phyloP scores from a whole-genome alignment of 495 filamentous ascomycete species.

The Achaetomiella virescens region DNA sequence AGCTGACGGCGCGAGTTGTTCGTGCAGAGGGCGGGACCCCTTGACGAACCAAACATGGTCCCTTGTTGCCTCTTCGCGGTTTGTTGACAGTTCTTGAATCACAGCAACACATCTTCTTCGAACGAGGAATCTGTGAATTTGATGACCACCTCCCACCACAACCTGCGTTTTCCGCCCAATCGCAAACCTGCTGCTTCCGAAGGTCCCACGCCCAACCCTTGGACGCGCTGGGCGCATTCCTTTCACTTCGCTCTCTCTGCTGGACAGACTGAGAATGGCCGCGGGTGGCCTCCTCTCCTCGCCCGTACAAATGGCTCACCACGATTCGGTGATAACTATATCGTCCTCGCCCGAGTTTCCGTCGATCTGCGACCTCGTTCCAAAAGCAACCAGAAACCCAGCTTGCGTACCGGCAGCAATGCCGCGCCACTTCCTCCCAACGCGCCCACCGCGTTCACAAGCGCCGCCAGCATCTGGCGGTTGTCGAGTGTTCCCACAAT shows the following conservation, averaged over 20 bases:
- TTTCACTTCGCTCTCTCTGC: constrained; percentile 10
- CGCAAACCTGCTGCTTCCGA: constrained; percentile 6
- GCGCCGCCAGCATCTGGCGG: constrained; percentile 33
- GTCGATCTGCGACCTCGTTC: constrained; percentile 35
- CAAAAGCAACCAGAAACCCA: constrained; percentile 26
- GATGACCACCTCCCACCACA: not conserved
- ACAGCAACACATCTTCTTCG: not conserved
- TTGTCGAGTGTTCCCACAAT: constrained; percentile 1
- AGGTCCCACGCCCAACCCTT: constrained; percentile 1
- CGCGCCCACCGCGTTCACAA: constrained; percentile 34
- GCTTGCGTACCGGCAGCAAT: constrained; percentile 30
- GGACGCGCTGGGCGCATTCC: constrained; percentile 40
- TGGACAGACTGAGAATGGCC: constrained; percentile 29
- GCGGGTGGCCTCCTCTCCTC: constrained; percentile 31
- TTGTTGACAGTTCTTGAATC: not conserved
- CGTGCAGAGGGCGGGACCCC: constrained; percentile 1
- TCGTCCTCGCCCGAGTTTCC: constrained; percentile 46
- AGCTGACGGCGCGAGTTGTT: constrained; percentile 25
- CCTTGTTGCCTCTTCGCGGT: not conserved
- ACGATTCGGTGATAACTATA: constrained; percentile 27
- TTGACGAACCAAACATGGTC: not conserved
- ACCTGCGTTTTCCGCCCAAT: not conserved
- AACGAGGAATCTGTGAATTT: not conserved
- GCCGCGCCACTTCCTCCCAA: constrained; percentile 29
- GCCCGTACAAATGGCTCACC: constrained; percentile 22